Evolutionary conservation across 2,329 filamentous ascomycete species (phyloP), one percentile per base, ranked within the genome.

Genomic region (Rhynchosporium agropyri): DNA sequence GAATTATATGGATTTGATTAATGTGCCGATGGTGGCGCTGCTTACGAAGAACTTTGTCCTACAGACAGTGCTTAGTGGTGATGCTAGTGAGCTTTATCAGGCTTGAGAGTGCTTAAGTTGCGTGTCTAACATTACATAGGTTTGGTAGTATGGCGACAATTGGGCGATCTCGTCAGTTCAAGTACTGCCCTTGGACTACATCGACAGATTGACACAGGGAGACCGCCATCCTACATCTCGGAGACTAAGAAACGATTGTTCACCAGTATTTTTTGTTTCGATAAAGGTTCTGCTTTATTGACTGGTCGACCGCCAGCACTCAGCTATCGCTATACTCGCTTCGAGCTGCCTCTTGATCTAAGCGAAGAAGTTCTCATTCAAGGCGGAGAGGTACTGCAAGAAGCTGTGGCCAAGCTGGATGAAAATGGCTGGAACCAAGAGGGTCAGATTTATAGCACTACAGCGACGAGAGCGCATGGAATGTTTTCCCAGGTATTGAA

Each of bases 291-390:
- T 0, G 79, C 81, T 0, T 77, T 81, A 0, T 84, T 85, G 51
- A 79, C 80, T 0, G 84, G 84, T 0, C 75, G 83, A 0, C 85
- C 84, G 0, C 84, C 84, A 0, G 71, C 80, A 1, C 70, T 85
- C 4, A 78, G 78, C 10, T 78, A 82, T 36, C 78, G 82, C 1
- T 87, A 85, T 68, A 82, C 79, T 53, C 78, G 79, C 6, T 79
- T 83, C 1, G 81, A 83, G 15, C 70, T 80, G 1, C 84, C 84
- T 0, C 74, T 87, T 0, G 85, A 87, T 67, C 70, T 88, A 0
- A 76, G 74, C 3, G 83, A 86, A 50, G 77, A 81, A 13, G 73
- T 83, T 0, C 73, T 84, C 28, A 75, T 76, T 2, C 78, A 80
- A 9, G 78, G 77, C 0, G 71, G 67, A n/a, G 68, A 76, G 3